Percentiles rank a stretch among this genome's conserved stretches.
phyloP scores from a whole-genome alignment of 2,329 filamentous ascomycete genomes.

The Lecanicillium sp. region DNA sequence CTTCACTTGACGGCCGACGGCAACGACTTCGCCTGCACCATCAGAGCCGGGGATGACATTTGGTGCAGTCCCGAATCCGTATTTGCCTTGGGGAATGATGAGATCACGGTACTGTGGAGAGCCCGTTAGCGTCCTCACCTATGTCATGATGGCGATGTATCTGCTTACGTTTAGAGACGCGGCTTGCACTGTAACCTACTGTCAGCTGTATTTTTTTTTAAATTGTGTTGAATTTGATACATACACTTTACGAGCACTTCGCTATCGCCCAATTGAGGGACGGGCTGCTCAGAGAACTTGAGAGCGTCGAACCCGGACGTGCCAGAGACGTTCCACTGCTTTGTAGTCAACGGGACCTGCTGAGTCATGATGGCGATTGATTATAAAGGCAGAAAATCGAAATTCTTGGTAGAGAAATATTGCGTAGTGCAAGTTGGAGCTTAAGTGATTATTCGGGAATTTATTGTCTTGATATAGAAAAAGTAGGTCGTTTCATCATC shows the following conservation, averaged over 20 bases:
- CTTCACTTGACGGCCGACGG: constrained; percentile 39
- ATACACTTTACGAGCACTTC: constrained; percentile 60
- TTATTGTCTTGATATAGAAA: too few relatives aligned
- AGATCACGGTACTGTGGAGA: constrained; percentile 39
- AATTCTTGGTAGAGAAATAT: too few relatives aligned
- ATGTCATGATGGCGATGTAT: neutral
- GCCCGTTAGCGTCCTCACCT: neutral
- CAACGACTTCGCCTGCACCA: constrained; percentile 44
- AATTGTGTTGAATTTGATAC: constrained; percentile 8
- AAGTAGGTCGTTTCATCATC: too few relatives aligned
- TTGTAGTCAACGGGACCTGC: constrained; percentile 29
- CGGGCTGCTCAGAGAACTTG: constrained; percentile 41
- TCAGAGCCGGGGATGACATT: constrained; percentile 43
- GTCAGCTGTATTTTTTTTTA: too few relatives aligned
- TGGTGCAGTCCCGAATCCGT: constrained; percentile 32
- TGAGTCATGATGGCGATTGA: neutral
- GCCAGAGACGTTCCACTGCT: constrained; percentile 48
- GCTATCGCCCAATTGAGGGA: constrained; percentile 57
- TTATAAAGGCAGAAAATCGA: too few relatives aligned
- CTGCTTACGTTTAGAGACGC: constrained; percentile 39
- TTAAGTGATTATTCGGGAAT: too few relatives aligned
- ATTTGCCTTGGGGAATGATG: constrained; percentile 39
- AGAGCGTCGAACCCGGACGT: constrained; percentile 51
- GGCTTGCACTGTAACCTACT: constrained; percentile 29
- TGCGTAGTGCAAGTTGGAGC: too few relatives aligned